Evolutionary conservation across 176 grass and related monocot genomes (phyloP), one percentile per base, ranked within the genome.

Genomic region (Areca catechu): DNA sequence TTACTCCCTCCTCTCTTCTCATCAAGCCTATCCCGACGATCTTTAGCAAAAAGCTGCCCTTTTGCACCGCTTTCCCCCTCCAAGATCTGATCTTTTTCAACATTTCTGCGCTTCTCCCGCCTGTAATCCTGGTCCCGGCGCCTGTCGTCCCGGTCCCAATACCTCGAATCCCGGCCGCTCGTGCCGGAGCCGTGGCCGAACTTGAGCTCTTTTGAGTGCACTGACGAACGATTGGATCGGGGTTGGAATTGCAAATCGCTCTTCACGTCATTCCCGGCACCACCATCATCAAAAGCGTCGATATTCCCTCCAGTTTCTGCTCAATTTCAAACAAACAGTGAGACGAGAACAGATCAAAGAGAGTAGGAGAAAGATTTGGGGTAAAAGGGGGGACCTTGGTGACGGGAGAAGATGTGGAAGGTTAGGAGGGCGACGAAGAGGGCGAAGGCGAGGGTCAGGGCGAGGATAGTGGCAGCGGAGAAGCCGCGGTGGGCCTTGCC

Each of bases 121-220:
- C 67, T 66, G 56, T 85, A 97, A 62, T 82, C 86, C 56, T 71
- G 80, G 1, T 89, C 88, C 3, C 84, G 79, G 54, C 84, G 67
- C 70, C 87, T 68, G 63, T 92, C 87, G 49, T 98, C 87, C 62
- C 60, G 19, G 60, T 92, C 88, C 81, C 93, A 88, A 61, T 89
- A 80, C 73, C 93, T 88, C 14, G 93, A 98, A 76, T 98, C 88
- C 54, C 64, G 65, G 0, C 82, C 86, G 19, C 65, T 76, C 34
- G 78, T 61, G 55, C 69, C 78, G 4, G 84, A 78, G 16, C 84
- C 84, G 5, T 84, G 81, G 17, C 87, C 93, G 37, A 89, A 92
- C 54, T 71, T 92, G 62, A 92, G 81, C 71, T 88, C 80, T 79
- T 83, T 86, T 54, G 70, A 83, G 50, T 73, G 14, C 25, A 4